Base-by-base conservation (phyloP, 31 red algal species). In the Asparagopsis taxiformis region DNA sequence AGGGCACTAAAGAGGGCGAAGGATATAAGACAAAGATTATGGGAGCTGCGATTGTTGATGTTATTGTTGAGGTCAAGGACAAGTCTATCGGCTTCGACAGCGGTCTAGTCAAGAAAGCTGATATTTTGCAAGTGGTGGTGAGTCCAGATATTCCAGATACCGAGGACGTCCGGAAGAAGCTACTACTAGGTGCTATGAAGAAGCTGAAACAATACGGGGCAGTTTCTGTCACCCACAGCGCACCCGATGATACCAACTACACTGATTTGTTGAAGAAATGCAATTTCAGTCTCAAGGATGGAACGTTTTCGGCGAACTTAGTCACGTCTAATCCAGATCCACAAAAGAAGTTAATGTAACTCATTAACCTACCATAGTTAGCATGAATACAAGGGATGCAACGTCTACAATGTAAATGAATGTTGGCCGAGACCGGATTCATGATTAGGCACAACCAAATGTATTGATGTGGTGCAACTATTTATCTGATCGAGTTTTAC, bases 1-100 rank as follows among this genome's bases (percentile, higher is more conserved):
- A 82, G 78, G 78, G 78, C 24, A 51, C 30, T 17, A 70, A 82
- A 56, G 78, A 82, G 46, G 66, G 78, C 56, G 78, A 82, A 32
- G 66, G 78, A n/a, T 82, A 82, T 26, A 58, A 46, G 25, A 28
- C 35, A 26, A 30, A 55, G 19, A 32, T 82, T 20, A 60, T 82
- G 65, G 78, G 78, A 28, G 65, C 23, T 22, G 78, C 51, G 23
- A 43, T 82, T 2, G 78, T 71, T 1, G 66, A 82, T 38, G 67
- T 82, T 3, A 36, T 11, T 31, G 68, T 58, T 11, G 62, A 55
- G 35, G 13, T 80, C n/a, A 55, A 38, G 28, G 75, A 65, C 13
- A 1, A 10, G 5, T 0, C 55, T 6, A 60, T 39, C 10, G 64
- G 64, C 24, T 23, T 29, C 23, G 34, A 57, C 11, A 51, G 25